Base-by-base conservation (phyloP, 2,329 filamentous ascomycete species). In the Incumbomyces delicatus region DNA sequence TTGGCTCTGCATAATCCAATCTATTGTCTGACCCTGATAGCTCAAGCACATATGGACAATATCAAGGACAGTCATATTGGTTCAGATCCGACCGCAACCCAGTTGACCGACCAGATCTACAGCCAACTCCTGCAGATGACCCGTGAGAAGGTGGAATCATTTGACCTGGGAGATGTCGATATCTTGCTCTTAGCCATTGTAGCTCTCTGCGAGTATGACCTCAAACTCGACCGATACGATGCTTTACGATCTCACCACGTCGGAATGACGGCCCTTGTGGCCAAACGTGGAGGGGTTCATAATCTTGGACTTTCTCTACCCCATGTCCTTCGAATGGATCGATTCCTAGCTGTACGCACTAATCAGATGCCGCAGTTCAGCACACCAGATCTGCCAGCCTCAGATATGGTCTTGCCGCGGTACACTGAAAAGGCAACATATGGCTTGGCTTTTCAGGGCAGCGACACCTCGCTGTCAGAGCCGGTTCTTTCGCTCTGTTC, bases 251-350 rank as follows among this genome's bases (percentile, higher is more conserved):
- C 41, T n/a, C 41, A 43, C 17, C 41, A 43, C 8, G 18, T 34
- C 12, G 41, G 41, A 27, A 43, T 43, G 41, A 43, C 17, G 2
- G 41, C 41, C n/a, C 41, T 43, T 12, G 41, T 43, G 13, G 27
- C 41, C 30, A 43, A 34, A 43, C 14, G 29, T n/a, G 41, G 41
- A 14, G 41, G 41, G 3, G 17, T 34, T 18, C 41, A 43, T n/a
- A 43, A 43, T 34, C 41, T 43, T 10, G 41, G 41, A 16, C 13
- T 33, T 11, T 43, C 41, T 4, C 41, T 43, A 17, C 41, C 41
- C 2, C 33, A 33, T 30, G 41, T 43, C 14, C 41, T 33, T 18
- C 41, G 41, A 10, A 43, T 43, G 41, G 41, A 43, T 22, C 41
- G 41, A n/a, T 43, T 43, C 14, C 41, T 43, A 16, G 41, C 41